Evolutionary conservation across 768 basidiomycete species (phyloP).

Genomic region (Lentinula detonsa): DNA sequence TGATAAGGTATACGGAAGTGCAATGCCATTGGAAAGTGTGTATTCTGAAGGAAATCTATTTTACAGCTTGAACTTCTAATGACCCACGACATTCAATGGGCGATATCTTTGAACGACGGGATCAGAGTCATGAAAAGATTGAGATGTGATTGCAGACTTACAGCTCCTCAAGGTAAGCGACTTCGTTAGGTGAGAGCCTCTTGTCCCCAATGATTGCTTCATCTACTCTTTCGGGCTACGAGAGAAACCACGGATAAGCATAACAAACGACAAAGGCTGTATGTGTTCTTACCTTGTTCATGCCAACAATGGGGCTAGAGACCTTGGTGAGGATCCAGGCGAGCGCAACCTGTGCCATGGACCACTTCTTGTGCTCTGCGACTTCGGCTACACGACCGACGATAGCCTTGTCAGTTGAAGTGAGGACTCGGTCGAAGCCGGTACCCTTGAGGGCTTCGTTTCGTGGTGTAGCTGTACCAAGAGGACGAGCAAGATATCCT

Average conservation of each 20-base stretch:
- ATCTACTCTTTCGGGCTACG: constrained; percentile 7
- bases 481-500: not conserved
- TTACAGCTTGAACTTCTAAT: not conserved
- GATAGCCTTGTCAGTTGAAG: constrained; percentile 5
- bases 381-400: constrained; percentile 15
- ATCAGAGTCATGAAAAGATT: constrained; percentile 46
- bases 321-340: constrained; percentile 24
- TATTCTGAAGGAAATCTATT: not conserved
- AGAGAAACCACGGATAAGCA: not conserved
- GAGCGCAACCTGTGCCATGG: constrained; percentile 19
- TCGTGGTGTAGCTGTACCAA: not conserved
- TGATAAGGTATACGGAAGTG: too few species aligned
- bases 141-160: constrained; percentile 26
- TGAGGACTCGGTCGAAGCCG: constrained; percentile 9
- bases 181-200: not conserved
- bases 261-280: not conserved
- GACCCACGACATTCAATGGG: not conserved
- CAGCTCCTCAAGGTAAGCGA: not conserved
- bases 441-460: not conserved
- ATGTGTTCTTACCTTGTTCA: not conserved
- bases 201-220: constrained; percentile 3
- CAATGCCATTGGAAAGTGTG: not conserved
- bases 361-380: constrained; percentile 15
- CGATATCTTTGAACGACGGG: not conserved
- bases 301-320: constrained; percentile 6